Percentiles rank a stretch among this genome's conserved stretches.
phyloP scores from a whole-genome alignment of 306 rosid species.

The Argentina anserina region DNA sequence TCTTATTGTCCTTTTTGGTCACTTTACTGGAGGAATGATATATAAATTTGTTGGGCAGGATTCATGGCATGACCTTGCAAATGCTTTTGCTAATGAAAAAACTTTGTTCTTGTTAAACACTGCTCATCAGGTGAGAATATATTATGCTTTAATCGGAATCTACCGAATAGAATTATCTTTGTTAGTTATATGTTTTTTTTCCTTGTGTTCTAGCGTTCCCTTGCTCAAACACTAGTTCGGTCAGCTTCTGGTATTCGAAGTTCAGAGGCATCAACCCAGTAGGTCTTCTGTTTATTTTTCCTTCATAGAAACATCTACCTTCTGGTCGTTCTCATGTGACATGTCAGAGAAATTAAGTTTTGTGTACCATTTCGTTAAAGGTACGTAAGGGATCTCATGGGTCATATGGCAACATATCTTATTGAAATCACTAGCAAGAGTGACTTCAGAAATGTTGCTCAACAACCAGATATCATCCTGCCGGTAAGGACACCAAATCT shows the following conservation, averaged over 20 bases:
- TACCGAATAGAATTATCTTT: slow-evolving; percentile 18
- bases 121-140: slow-evolving; percentile 65
- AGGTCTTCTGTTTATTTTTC: slow-evolving; percentile 35
- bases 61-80: slow-evolving; percentile 85
- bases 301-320: background rate
- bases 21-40: background rate
- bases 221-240: slow-evolving; percentile 85
- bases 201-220: slow-evolving; percentile 61
- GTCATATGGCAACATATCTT: slow-evolving; percentile 64
- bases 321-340: slow-evolving; percentile 8
- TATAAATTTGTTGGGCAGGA: slow-evolving; percentile 44
- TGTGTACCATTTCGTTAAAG: slow-evolving; percentile 31
- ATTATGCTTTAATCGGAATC: slow-evolving; percentile 11
- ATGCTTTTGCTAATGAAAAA: slow-evolving; percentile 71
- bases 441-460: slow-evolving; percentile 69
- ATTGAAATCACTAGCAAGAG: slow-evolving; percentile 65
- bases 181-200: slow-evolving; percentile 22
- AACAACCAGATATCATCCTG: slow-evolving; percentile 71
- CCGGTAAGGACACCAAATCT: slow-evolving; percentile 45
- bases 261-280: slow-evolving; percentile 74
- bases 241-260: slow-evolving; percentile 78
- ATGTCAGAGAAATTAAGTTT: slow-evolving; percentile 9
- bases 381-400: slow-evolving; percentile 76
- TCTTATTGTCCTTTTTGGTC: background rate
- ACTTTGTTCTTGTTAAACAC: slow-evolving; percentile 58